Conservation (phyloP, 2,329 filamentous ascomycete species). For the Penicillium olsonii region DNA sequence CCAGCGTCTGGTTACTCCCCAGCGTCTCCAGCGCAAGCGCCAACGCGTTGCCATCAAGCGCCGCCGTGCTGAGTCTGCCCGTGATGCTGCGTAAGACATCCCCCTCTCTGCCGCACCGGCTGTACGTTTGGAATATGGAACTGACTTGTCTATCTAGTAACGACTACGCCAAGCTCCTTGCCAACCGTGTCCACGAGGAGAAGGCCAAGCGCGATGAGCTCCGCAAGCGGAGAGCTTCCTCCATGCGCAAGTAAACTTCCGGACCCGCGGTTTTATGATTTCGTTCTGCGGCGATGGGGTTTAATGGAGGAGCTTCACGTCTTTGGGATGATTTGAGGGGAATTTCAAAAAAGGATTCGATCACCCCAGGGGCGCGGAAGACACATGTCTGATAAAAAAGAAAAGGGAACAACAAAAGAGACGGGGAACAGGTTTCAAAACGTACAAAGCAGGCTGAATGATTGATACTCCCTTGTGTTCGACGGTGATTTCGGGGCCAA, state of each 20-base stretch:
- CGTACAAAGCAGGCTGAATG: constrained; percentile 21
- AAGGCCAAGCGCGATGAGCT: constrained; percentile 91
- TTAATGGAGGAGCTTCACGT: constrained; percentile 41
- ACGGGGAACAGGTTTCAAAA: constrained; percentile 21
- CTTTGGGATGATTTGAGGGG: constrained; percentile 33
- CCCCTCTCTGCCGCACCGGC: too few relatives aligned
- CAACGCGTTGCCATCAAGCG: constrained; percentile 98
- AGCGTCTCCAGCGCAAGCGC: constrained; percentile 99
- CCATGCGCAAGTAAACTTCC: constrained; percentile 77
- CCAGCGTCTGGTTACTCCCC: constrained; percentile 98
- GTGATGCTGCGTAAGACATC: constrained; percentile 92
- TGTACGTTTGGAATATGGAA: constrained; percentile 30
- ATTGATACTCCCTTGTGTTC: constrained; percentile 21
- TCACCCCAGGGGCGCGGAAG: constrained; percentile 23
- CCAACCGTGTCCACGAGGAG: constrained; percentile 96
- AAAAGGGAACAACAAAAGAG: constrained; percentile 21
- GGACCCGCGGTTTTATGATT: constrained; percentile 27
- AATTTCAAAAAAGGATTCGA: constrained; percentile 19
- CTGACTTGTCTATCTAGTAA: constrained; percentile 60
- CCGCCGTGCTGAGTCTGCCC: constrained; percentile 92
- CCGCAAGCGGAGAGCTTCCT: constrained; percentile 96
- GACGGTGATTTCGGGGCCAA: constrained; percentile 21
- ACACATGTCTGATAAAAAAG: constrained; percentile 27
- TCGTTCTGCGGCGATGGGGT: constrained; percentile 32
- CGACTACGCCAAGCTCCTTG: constrained; percentile 94